Evolutionary conservation across 495 filamentous ascomycete species (phyloP).

Genomic region (Lasiosphaeria miniovina): DNA sequence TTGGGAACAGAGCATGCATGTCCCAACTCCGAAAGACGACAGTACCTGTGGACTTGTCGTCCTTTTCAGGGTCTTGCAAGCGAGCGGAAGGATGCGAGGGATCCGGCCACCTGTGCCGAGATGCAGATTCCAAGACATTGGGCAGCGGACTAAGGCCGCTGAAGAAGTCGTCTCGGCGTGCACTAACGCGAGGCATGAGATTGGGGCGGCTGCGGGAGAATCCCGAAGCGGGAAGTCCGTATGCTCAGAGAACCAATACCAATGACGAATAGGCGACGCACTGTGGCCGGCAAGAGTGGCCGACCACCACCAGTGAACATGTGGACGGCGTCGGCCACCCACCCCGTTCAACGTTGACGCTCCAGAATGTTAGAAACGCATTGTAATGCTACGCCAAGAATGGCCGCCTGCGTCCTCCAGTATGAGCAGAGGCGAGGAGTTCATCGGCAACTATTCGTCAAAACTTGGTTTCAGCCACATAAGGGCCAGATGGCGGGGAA

Average conservation of each 20-base stretch:
- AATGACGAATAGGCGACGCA: background rate
- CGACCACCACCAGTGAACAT: background rate
- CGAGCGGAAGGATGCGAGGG: constrained; percentile 1
- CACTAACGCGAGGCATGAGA: constrained; percentile 7
- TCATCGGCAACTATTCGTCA: constrained; percentile 1
- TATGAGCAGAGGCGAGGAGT: background rate
- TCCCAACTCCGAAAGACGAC: background rate
- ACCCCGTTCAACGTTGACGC: no score
- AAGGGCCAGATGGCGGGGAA: background rate
- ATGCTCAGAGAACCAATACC: background rate
- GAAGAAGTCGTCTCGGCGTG: background rate
- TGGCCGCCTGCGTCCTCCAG: no score
- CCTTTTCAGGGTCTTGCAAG: constrained; percentile 1
- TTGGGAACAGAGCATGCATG: background rate
- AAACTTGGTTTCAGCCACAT: background rate
- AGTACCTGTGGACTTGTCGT: background rate
- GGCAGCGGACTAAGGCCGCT: background rate
- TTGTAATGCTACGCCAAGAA: no score
- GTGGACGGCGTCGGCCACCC: no score
- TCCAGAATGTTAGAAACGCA: no score
- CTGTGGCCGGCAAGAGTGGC: background rate
- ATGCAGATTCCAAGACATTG: constrained; percentile 18
- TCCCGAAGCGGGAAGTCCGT: constrained; percentile 15
- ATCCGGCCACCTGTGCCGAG: constrained; percentile 19
- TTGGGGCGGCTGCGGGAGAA: constrained; percentile 18